Evolutionary conservation across 2,329 filamentous ascomycete species (phyloP).

Genomic region (Venturia pyrina): DNA sequence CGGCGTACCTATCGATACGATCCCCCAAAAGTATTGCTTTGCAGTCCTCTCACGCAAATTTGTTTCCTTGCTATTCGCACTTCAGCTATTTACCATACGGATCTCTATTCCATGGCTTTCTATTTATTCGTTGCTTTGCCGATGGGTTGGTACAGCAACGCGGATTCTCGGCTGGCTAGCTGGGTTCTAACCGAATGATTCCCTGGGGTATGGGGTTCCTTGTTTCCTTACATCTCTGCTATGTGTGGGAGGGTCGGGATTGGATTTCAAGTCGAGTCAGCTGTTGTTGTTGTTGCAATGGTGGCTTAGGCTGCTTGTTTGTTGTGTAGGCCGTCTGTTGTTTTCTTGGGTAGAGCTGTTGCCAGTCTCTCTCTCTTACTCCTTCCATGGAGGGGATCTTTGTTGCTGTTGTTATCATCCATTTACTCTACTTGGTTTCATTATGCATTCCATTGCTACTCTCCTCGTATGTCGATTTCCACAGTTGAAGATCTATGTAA

Average conservation of each 20-base stretch:
- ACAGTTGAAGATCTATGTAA: background rate
- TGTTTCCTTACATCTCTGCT: background rate
- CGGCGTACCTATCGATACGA: conserved; percentile 6
- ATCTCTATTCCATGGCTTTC: background rate
- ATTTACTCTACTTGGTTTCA: conserved; percentile 4
- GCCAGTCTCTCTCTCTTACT: conserved; percentile 10
- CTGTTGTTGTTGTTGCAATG: background rate
- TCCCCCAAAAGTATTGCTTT: conserved; percentile 7
- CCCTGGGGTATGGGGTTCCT: background rate
- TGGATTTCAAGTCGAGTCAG: background rate
- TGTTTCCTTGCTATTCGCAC: background rate
- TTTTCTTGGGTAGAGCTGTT: conserved; percentile 12
- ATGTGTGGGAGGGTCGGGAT: background rate
- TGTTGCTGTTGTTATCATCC: background rate
- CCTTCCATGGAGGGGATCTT: background rate
- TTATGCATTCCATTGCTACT: background rate
- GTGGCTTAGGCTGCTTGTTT: background rate
- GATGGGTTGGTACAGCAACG: background rate
- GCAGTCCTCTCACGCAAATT: background rate
- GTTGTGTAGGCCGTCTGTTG: conserved; percentile 5
- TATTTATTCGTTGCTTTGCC: background rate
- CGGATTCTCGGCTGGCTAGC: background rate
- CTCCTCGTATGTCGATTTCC: background rate
- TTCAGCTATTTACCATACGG: background rate
- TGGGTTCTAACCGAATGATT: background rate